A percentile compares a stretch with the other conserved stretches of the same genome.
Conservation (phyloP, 495 filamentous ascomycete species). For the Barbatosphaeria neglecta region DNA sequence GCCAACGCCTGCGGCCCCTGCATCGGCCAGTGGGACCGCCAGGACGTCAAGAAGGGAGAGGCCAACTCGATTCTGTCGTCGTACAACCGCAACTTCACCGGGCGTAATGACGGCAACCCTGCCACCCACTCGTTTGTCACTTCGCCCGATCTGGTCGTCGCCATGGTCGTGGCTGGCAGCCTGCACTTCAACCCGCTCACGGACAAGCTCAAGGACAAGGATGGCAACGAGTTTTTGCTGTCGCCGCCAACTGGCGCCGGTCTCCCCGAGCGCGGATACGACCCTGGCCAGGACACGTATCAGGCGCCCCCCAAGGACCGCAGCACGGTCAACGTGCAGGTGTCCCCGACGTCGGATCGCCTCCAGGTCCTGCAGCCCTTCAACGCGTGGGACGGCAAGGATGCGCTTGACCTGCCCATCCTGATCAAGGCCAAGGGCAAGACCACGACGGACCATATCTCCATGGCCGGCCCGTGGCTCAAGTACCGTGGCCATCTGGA, state of each 20-base stretch:
- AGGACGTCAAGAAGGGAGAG: slow-evolving; percentile 92
- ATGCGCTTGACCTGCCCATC: slow-evolving; percentile 76
- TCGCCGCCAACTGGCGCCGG: slow-evolving; percentile 67
- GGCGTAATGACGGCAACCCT: slow-evolving; percentile 97
- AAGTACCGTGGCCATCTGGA: slow-evolving; percentile 99
- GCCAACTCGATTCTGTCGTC: slow-evolving; percentile 93
- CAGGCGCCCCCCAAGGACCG: slow-evolving; percentile 88
- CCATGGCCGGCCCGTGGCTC: slow-evolving; percentile 97
- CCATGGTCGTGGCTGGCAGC: slow-evolving; percentile 78
- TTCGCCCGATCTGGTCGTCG: slow-evolving; percentile 94
- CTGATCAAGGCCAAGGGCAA: slow-evolving; percentile 97
- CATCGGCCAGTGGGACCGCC: slow-evolving; percentile 85
- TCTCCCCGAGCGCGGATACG: slow-evolving; percentile 75
- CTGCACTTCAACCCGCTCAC: slow-evolving; percentile 96
- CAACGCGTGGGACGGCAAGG: slow-evolving; percentile 86
- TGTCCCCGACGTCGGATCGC: slow-evolving; percentile 84
- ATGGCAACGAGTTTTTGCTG: slow-evolving; percentile 93
- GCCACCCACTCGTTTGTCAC: slow-evolving; percentile 97
- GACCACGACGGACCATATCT: slow-evolving; percentile 99
- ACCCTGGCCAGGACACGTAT: slow-evolving; percentile 91
- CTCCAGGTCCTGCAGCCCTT: slow-evolving; percentile 87
- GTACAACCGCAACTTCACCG: slow-evolving; percentile 99
- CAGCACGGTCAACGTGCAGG: slow-evolving; percentile 56
- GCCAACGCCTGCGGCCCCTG: slow-evolving; percentile 89
- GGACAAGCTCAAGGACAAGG: slow-evolving; percentile 87